phyloP scores from a whole-genome alignment of 2,329 filamentous ascomycete genomes.

The Stagonosporopsis tanaceti region DNA sequence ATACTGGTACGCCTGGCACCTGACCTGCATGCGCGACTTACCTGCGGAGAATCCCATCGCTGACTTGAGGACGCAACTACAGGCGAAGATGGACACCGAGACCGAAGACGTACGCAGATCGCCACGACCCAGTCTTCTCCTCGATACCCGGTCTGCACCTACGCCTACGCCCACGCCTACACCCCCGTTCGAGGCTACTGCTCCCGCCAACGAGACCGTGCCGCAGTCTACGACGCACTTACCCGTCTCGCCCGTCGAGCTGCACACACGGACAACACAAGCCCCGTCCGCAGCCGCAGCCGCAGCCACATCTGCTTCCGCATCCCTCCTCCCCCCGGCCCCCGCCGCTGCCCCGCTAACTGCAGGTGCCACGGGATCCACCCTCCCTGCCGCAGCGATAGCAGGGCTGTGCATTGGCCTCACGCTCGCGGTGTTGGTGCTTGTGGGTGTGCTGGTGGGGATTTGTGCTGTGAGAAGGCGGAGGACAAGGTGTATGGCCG shows the following conservation, averaged over 20 bases:
- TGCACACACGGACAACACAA: too few relatives aligned
- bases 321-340: background rate
- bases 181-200: too few relatives aligned
- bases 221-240: too few relatives aligned
- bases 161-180: background rate
- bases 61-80: too few relatives aligned
- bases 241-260: too few relatives aligned
- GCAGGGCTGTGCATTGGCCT: conserved; percentile 4
- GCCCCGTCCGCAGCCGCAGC: too few relatives aligned
- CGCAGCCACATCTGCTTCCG: too few relatives aligned
- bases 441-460: conserved; percentile 3
- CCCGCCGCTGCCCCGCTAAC: background rate
- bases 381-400: background rate
- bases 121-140: background rate
- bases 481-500: conserved; percentile 22
- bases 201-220: too few relatives aligned
- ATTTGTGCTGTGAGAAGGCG: conserved; percentile 29
- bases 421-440: background rate
- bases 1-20: background rate
- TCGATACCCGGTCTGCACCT: background rate
- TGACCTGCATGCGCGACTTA: too few relatives aligned
- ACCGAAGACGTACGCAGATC: too few relatives aligned
- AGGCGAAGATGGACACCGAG: too few relatives aligned
- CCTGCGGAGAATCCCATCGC: too few relatives aligned
- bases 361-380: background rate